Base-by-base conservation (phyloP, 2,329 filamentous ascomycete genomes). In the Escovopsis sp. region DNA sequence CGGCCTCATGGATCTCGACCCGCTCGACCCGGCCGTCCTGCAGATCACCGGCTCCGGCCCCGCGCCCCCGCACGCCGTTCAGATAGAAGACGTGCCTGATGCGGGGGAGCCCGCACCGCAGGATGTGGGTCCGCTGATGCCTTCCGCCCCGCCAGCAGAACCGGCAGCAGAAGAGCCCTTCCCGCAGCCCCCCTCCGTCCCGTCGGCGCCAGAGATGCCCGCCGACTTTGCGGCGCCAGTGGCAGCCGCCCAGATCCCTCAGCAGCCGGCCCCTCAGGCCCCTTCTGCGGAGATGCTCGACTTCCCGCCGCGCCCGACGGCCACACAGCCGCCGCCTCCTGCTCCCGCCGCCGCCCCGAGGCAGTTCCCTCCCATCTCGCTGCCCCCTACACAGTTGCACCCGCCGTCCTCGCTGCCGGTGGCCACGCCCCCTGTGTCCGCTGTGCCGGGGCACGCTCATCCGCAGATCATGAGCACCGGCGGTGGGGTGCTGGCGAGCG, bases 81-180 rank as follows among this genome's bases (percentile, higher is more conserved):
- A 66, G 5, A 63, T 71, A 30, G 75, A 81, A 44, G 73, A 78
- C 39, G 66, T 58, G 1, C 63, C 68, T 0, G 72, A 76, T 38
- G 59, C 60, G 2, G 65, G 63, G 3, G 55, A 58, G 41, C 49
- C 52, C 20, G 46, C 43, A 38, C 48, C 32, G 31, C 47, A 40
- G 53, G 35, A 59, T 11, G 11, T 8, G 27, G 8, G 31, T 55
- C 57, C 14, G 54, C 50, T 13, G 50, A 51, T 20, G 25, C 48
- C 47, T 4, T 55, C 59, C 1, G 44, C 43, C 2, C 47, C 48
- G 15, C 45, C 52, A 5, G 39, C 47, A 15, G 47, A 51, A 10
- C 51, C 27, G 3, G 8, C 7, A 9, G 27, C 7, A 11, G 27
- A 29, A 29, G 56, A 54, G 10, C 63, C 62, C 37, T 63, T 64